phyloP scores from a whole-genome alignment of 371 early-diverging fungal species.

The Apophysomyces ossiformis region DNA sequence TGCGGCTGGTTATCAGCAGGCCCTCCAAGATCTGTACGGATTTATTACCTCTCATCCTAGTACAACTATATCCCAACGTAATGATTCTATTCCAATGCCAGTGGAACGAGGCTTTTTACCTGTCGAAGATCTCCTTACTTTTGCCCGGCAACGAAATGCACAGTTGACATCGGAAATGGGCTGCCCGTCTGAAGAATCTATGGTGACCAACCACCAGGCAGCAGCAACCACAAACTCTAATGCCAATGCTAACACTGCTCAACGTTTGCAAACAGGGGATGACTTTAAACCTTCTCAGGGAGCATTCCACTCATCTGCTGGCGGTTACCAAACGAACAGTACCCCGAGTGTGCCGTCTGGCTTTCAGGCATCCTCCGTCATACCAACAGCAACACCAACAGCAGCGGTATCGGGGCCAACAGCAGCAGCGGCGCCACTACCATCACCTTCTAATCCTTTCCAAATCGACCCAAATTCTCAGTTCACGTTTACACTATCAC shows the following conservation, averaged over 20 bases:
- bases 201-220: constrained; percentile 2
- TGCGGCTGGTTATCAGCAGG: constrained; percentile 74
- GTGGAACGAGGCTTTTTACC: constrained; percentile 53
- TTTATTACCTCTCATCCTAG: constrained; percentile 58
- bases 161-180: constrained; percentile 48
- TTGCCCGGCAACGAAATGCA: constrained; percentile 53
- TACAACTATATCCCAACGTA: constrained; percentile 29
- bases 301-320: not conserved
- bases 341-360: not conserved
- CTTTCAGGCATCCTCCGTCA: not conserved
- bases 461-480: constrained; percentile 52
- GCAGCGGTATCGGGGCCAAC: constrained; percentile 10
- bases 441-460: constrained; percentile 26
- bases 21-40: constrained; percentile 69
- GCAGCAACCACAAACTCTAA: constrained; percentile 1
- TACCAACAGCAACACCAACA: constrained; percentile 13
- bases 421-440: not conserved
- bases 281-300: not conserved
- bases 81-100: constrained; percentile 20
- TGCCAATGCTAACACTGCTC: constrained; percentile 12
- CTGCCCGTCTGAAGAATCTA: not conserved
- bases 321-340: not conserved
- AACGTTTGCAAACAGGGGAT: constrained; percentile 18
- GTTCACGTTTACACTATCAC: constrained; percentile 45
- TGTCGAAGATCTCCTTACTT: constrained; percentile 59